Conservation (phyloP, 331 rosid species). For the Cydonia oblonga region DNA sequence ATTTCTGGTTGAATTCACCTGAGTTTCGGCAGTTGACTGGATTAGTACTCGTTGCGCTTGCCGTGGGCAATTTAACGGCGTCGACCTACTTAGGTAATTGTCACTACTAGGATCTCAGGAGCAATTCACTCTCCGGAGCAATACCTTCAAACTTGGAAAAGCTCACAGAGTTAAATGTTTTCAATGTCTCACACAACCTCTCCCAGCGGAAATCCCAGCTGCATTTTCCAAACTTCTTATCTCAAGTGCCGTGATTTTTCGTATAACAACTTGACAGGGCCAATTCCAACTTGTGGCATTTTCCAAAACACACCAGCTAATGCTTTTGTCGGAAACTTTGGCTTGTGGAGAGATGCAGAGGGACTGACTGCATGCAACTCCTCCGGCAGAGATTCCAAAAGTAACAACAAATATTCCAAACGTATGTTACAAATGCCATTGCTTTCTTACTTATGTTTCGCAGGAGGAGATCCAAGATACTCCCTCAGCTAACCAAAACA, state of each 20-base stretch:
- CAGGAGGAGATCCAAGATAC: conserved; percentile 4
- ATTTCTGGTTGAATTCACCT: too few relatives aligned
- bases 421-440: background rate
- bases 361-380: conserved; percentile 28
- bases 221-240: conserved; percentile 15
- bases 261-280: conserved; percentile 29
- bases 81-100: background rate
- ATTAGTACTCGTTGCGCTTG: conserved; percentile 12
- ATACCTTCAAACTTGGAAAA: background rate
- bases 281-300: conserved; percentile 25
- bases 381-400: background rate
- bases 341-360: conserved; percentile 37
- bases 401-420: background rate
- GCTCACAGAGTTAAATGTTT: background rate
- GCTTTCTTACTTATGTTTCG: background rate
- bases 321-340: conserved; percentile 36
- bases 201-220: conserved; percentile 19
- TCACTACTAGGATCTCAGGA: background rate
- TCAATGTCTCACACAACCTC: background rate
- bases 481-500: conserved; percentile 12
- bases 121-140: background rate
- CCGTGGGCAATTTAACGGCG: background rate
- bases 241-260: conserved; percentile 41
- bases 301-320: conserved; percentile 1
- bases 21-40: background rate